Evolutionary conservation across 345 rosid species (phyloP), one percentile per base, ranked within the genome.

Genomic region (Rhodomyrtus tomentosa): DNA sequence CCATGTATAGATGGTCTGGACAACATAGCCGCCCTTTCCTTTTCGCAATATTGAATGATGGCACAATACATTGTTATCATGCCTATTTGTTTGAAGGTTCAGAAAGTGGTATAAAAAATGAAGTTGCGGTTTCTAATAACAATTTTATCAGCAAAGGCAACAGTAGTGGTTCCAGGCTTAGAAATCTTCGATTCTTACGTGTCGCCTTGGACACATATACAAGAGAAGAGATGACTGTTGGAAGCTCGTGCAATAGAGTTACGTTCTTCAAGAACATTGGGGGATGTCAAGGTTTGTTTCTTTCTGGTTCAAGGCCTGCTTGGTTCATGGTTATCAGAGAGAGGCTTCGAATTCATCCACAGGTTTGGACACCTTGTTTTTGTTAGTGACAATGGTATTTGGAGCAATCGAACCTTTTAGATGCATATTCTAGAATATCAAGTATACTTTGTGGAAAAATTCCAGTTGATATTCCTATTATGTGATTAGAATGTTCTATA

Each of bases 251-350:
- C 87, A 93, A 90, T 89, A 92, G 99, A 90, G 92, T 95, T 86
- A 92, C 96, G 62, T 89, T 92, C 86, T 97, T 97, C 90, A 95
- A 89, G 87, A 95, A 97, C 87, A 95, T 97, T 84, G 92, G 93
- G 84, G 93, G 98, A 85, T 90, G 92, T 91, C 95, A 95, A 86
- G 99, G 99, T 4, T 90, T 97, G 86, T 97, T 97, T 86, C 98
- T 97, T 88, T 95, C 96, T 86, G 99, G 99, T 81, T 94, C 94
- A 85, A 94, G 98, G 88, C 99, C 99, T 4, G 92, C 93, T 85
- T 97, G 99, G 99, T 95, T 96, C 89, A 97, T 97, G 99, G 89
- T 95, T 74, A 92, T 95, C 85, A 95, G 99, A 87, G 99, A 95
- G 85, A 89, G 99, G 84, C 92, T 95, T 80, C 92, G 99, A 83